Conservation (phyloP, 768 basidiomycete species). For the Daedaleopsis sinensis region DNA sequence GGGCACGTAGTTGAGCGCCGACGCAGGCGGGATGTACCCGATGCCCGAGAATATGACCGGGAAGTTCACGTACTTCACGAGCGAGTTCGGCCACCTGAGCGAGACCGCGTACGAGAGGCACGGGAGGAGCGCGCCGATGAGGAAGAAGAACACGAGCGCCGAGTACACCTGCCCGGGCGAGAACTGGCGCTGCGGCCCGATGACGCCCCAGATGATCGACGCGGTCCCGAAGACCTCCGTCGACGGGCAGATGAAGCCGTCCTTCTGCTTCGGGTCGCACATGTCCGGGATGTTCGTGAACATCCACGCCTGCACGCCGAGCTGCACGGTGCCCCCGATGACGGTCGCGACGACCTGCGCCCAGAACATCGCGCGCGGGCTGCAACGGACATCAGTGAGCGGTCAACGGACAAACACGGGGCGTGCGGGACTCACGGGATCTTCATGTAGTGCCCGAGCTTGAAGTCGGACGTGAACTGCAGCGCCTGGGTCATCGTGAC, state of each 20-base stretch:
- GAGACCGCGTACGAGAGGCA: conserved; percentile 59
- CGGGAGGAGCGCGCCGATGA: conserved; percentile 62
- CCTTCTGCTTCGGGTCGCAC: conserved; percentile 53
- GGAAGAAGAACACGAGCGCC: conserved; percentile 72
- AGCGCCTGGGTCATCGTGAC: conserved; percentile 72
- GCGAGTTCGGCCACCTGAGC: conserved; percentile 66
- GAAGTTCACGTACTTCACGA: conserved; percentile 55
- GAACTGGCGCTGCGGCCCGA: conserved; percentile 76
- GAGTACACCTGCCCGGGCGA: conserved; percentile 55
- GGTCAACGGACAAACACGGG: background rate
- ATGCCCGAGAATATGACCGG: conserved; percentile 71
- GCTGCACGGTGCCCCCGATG: conserved; percentile 71
- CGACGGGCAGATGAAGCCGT: conserved; percentile 70
- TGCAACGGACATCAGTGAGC: conserved; percentile 3
- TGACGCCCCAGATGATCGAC: conserved; percentile 75
- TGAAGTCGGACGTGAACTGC: conserved; percentile 74
- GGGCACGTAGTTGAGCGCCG: conserved; percentile 82
- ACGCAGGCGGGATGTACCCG: conserved; percentile 76
- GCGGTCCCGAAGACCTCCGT: conserved; percentile 81
- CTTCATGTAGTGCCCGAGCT: conserved; percentile 75
- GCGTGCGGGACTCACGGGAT: conserved; percentile 44
- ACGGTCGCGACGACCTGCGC: conserved; percentile 68
- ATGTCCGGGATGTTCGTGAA: conserved; percentile 68
- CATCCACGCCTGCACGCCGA: conserved; percentile 80
- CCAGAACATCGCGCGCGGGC: conserved; percentile 71